Conservation (phyloP, 768 basidiomycete species). For the Psilocybe sp. region DNA sequence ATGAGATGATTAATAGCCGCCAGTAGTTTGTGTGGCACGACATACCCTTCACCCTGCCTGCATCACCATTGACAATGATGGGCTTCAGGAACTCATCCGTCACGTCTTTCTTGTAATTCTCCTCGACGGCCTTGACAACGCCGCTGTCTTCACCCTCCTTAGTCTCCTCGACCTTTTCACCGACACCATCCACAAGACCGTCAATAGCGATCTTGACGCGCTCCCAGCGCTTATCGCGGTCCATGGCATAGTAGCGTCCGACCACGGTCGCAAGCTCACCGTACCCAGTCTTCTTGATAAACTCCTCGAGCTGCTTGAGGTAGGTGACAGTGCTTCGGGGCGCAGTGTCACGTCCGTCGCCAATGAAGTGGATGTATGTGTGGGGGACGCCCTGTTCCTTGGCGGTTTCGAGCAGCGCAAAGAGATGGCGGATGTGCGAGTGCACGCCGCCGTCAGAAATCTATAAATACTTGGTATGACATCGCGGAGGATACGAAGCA, state of each 20-base stretch:
- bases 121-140: constrained; percentile 63
- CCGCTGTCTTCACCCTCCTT: constrained; percentile 32
- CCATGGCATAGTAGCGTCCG: constrained; percentile 96
- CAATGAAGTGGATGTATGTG: constrained; percentile 91
- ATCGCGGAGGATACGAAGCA: neutral
- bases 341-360: constrained; percentile 93
- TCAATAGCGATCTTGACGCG: constrained; percentile 88
- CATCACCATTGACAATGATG: constrained; percentile 79
- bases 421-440: constrained; percentile 89
- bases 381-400: constrained; percentile 83
- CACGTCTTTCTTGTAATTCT: constrained; percentile 79
- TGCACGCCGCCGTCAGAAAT: constrained; percentile 97
- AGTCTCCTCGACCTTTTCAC: constrained; percentile 45
- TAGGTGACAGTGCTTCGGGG: constrained; percentile 81
- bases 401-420: constrained; percentile 86
- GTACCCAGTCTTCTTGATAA: constrained; percentile 71
- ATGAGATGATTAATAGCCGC: constrained; percentile 1
- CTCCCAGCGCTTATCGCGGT: constrained; percentile 96
- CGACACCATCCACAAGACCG: constrained; percentile 73
- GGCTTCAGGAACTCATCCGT: constrained; percentile 98
- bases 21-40: constrained; percentile 5
- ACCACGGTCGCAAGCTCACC: constrained; percentile 84
- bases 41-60: constrained; percentile 78
- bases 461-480: constrained; percentile 31
- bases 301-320: constrained; percentile 71